Evolutionary conservation across 768 basidiomycete genomes (phyloP).

Genomic region (Mrakia gelida): DNA sequence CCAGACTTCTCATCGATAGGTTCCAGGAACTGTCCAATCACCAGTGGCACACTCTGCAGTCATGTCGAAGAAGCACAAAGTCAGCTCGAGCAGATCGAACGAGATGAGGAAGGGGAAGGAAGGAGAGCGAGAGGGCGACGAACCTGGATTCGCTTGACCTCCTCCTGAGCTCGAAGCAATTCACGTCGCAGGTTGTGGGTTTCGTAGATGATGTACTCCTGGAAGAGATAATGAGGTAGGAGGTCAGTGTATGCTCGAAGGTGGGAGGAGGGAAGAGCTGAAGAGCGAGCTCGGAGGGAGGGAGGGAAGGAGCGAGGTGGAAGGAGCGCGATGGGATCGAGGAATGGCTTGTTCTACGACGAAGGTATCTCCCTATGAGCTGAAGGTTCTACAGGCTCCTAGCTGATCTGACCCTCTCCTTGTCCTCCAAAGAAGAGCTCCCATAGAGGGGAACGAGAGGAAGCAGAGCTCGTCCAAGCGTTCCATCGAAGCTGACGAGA

Average conservation of each 20-base stretch:
- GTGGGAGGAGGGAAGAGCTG: neutral
- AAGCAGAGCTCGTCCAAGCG: neutral
- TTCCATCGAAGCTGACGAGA: slow-evolving; percentile 3
- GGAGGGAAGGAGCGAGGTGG: no score
- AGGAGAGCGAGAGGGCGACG: neutral
- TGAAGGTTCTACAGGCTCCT: no score
- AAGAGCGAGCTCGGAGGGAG: neutral
- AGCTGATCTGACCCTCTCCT: no score
- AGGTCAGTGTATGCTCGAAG: neutral
- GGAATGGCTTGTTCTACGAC: no score
- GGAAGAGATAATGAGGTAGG: slow-evolving; percentile 46
- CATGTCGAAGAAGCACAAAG: neutral
- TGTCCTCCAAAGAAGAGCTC: no score
- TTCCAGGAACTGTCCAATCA: slow-evolving; percentile 98
- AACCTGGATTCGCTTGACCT: slow-evolving; percentile 82
- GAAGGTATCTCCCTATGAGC: no score
- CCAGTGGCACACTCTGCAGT: slow-evolving; percentile 75
- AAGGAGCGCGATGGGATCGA: neutral
- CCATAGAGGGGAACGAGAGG: neutral
- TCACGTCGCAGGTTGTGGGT: slow-evolving; percentile 96
- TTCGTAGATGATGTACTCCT: slow-evolving; percentile 98
- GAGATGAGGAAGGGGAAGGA: neutral
- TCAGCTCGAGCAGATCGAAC: neutral
- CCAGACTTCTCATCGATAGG: slow-evolving; percentile 96
- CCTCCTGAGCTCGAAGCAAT: slow-evolving; percentile 96